Percentiles rank a stretch among this genome's conserved stretches.
Conservation (phyloP, 495 filamentous ascomycete genomes). For the Cercophora sp. region DNA sequence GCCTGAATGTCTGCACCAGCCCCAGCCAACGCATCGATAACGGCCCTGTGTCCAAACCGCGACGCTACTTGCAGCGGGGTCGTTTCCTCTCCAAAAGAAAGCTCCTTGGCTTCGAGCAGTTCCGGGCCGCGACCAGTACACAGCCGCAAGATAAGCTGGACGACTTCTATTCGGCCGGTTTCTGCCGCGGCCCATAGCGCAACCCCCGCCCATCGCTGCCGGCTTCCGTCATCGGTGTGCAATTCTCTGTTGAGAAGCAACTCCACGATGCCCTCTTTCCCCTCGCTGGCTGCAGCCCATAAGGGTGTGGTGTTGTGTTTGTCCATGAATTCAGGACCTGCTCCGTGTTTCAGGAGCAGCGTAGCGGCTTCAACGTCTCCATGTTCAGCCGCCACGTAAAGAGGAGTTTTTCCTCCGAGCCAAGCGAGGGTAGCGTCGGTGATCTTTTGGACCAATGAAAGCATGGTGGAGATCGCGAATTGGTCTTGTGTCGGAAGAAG, state of each 20-base stretch:
- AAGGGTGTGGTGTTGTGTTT: not conserved
- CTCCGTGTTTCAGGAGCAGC: not conserved
- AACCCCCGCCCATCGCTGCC: too few species aligned
- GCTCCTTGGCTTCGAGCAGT: not conserved
- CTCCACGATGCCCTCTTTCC: not conserved
- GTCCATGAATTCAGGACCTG: not conserved
- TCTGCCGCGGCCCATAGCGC: too few species aligned
- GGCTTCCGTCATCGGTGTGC: not conserved
- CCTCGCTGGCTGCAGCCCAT: not conserved
- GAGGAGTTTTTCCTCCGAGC: not conserved
- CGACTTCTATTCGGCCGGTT: too few species aligned
- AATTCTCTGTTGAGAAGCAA: not conserved
- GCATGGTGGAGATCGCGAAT: not conserved
- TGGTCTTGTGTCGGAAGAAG: not conserved
- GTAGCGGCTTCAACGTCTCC: not conserved
- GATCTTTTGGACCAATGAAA: not conserved
- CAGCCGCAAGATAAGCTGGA: too few species aligned
- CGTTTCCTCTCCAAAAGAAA: not conserved
- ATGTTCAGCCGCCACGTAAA: not conserved
- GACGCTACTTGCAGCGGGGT: not conserved
- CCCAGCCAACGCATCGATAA: not conserved
- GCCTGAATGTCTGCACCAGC: not conserved
- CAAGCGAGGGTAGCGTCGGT: not conserved
- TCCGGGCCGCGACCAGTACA: too few species aligned
- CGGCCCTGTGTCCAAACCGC: not conserved